Conservation (phyloP, 1,284 basidiomycete species). For the Taiwanofungus camphoratus region DNA sequence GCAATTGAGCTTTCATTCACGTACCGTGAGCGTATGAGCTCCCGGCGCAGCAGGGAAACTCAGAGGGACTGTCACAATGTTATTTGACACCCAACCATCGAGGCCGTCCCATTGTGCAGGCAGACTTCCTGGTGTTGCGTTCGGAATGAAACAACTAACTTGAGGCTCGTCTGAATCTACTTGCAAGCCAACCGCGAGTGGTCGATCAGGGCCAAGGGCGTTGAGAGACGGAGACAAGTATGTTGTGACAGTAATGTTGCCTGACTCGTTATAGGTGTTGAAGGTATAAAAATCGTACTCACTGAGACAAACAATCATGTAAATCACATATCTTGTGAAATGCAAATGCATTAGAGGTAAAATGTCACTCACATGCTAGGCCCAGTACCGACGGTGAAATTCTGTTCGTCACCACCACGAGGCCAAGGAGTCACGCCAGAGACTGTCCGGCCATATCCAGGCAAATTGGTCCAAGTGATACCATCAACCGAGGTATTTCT, state of each 20-base stretch:
- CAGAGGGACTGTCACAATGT: conserved; percentile 31
- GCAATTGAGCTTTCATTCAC: too few relatives aligned
- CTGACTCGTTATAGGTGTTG: conserved; percentile 37
- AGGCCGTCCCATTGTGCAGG: conserved; percentile 44
- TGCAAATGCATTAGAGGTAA: too few relatives aligned
- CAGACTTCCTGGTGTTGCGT: conserved; percentile 41
- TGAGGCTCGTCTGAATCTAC: conserved; percentile 42
- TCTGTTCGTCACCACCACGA: conserved; percentile 42
- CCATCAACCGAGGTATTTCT: conserved; percentile 47
- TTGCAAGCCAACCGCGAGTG: conserved; percentile 51
- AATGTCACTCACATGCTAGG: conserved; percentile 45
- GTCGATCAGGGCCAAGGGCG: conserved; percentile 44
- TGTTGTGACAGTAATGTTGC: conserved; percentile 43
- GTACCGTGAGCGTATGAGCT: conserved; percentile 52
- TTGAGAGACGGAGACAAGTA: conserved; percentile 60
- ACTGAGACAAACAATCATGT: too few relatives aligned
- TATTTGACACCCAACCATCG: conserved; percentile 52
- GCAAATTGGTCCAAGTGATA: conserved; percentile 53
- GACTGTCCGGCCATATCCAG: conserved; percentile 51
- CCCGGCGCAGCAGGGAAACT: conserved; percentile 41
- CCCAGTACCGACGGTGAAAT: conserved; percentile 55
- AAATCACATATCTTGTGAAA: too few relatives aligned
- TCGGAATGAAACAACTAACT: conserved; percentile 47
- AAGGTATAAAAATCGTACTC: conserved; percentile 63
- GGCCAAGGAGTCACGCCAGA: conserved; percentile 62